phyloP scores from a whole-genome alignment of 179 eudicot species.

The Patellifolia procumbens region DNA sequence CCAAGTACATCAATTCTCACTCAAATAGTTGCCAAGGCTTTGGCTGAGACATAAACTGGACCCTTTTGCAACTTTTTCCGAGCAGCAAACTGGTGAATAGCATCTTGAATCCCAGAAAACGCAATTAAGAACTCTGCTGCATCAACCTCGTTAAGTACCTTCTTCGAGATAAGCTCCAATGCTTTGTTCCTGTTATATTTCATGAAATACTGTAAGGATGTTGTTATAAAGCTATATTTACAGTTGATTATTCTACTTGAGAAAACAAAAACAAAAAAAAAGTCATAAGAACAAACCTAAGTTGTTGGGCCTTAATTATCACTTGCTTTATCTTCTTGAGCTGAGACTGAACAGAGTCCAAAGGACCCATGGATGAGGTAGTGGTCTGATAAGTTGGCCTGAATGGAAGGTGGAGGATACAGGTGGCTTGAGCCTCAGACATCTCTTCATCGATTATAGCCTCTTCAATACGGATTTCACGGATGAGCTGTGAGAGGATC shows the following conservation, averaged over 20 bases:
- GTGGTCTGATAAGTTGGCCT: conserved; percentile 23
- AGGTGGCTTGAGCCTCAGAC: conserved; percentile 87
- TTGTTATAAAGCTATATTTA: neutral
- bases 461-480: conserved; percentile 79
- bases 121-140: conserved; percentile 83
- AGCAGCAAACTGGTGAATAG: conserved; percentile 56
- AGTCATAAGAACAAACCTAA: conserved; percentile 44
- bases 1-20: neutral
- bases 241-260: neutral
- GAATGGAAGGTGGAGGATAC: conserved; percentile 72
- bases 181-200: conserved; percentile 57
- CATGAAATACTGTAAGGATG: conserved; percentile 10
- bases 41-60: conserved; percentile 49
- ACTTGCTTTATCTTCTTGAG: conserved; percentile 76
- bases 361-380: conserved; percentile 32
- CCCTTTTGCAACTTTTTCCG: conserved; percentile 53
- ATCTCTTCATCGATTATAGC: conserved; percentile 85
- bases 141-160: conserved; percentile 65
- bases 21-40: conserved; percentile 39
- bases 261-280: neutral
- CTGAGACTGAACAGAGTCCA: conserved; percentile 48
- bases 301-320: conserved; percentile 75
- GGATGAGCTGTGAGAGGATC: conserved; percentile 53
- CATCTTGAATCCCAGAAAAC: conserved; percentile 77
- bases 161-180: conserved; percentile 69